Percentiles rank a stretch among this genome's conserved stretches.
Conservation (phyloP, 495 filamentous ascomycete species). For the Lophium mytilinum region DNA sequence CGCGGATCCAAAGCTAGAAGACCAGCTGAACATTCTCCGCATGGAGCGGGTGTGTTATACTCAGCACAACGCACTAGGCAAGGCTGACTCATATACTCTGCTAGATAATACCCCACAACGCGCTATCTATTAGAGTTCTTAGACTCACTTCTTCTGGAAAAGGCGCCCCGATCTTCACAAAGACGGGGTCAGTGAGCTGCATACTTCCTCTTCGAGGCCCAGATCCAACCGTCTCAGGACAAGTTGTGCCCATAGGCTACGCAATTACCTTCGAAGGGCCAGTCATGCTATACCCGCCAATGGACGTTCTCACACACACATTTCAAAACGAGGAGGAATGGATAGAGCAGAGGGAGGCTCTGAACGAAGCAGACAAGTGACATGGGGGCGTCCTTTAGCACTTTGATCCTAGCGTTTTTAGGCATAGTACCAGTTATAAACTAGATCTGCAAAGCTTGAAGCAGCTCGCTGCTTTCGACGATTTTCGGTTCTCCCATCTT, state of each 20-base stretch:
- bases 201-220: neutral
- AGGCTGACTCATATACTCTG: neutral
- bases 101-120: neutral
- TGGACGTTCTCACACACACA: neutral
- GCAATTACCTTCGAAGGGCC: neutral
- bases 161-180: neutral
- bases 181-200: neutral
- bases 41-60: neutral
- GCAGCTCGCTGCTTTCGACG: too few relatives aligned
- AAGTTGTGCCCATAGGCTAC: neutral
- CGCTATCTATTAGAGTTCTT: neutral
- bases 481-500: too few relatives aligned
- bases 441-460: too few relatives aligned
- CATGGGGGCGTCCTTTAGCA: too few relatives aligned
- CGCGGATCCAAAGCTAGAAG: neutral
- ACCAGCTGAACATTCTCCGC: neutral
- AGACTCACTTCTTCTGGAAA: neutral
- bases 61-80: neutral
- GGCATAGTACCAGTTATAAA: too few relatives aligned
- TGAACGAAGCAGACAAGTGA: neutral
- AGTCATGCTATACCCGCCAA: neutral
- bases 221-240: neutral
- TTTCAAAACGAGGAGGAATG: neutral
- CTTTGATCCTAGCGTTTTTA: too few relatives aligned
- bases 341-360: neutral